Conservation (phyloP, 148 eudicot genomes). For the Polygonum aviculare region DNA sequence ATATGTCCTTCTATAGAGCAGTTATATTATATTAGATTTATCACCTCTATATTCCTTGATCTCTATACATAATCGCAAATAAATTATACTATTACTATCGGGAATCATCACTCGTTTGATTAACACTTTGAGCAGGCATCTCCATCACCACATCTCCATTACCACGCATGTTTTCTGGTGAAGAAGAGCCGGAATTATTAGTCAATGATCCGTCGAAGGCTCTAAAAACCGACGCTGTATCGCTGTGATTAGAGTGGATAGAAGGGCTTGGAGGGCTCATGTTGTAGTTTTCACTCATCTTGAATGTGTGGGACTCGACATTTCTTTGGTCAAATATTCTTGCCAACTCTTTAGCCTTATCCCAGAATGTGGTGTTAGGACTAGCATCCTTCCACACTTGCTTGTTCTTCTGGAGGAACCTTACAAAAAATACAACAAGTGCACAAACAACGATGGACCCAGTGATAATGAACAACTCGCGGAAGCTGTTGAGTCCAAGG, state of each 20-base stretch:
- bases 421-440: neutral
- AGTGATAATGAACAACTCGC: constrained; percentile 23
- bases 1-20: no score
- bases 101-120: neutral
- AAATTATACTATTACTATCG: neutral
- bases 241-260: neutral
- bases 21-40: no score
- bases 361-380: constrained; percentile 5
- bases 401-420: constrained; percentile 16
- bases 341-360: constrained; percentile 1
- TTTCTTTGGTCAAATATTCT: constrained; percentile 19
- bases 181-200: neutral
- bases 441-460: constrained; percentile 16
- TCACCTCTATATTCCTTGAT: no score
- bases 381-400: neutral
- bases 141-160: neutral
- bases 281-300: constrained; percentile 9
- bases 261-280: constrained; percentile 9
- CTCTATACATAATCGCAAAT: neutral
- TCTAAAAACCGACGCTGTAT: neutral
- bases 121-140: neutral
- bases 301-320: constrained; percentile 16
- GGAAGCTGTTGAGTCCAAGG: constrained; percentile 23
- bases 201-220: neutral
- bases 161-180: neutral